Percentiles rank a stretch among this genome's conserved stretches.
phyloP scores from a whole-genome alignment of 1,284 basidiomycete species.

The Irpex sp. region DNA sequence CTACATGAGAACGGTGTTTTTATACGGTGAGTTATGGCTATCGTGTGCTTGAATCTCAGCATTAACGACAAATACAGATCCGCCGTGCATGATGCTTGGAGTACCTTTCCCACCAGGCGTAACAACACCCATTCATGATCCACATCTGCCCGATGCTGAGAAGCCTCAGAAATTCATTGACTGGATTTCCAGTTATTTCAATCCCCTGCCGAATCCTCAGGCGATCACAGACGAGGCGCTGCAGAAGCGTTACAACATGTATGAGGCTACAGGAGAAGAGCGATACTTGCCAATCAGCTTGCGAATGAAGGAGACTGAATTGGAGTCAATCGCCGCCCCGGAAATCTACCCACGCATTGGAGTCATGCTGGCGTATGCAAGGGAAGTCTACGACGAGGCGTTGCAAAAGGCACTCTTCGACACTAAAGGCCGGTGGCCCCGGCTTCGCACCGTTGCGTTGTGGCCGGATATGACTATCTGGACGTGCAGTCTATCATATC shows the following conservation, averaged over 20 bases:
- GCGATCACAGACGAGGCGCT: not conserved
- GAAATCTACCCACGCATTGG: not conserved
- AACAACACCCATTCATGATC: not conserved
- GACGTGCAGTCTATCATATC: not conserved
- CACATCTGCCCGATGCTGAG: not conserved
- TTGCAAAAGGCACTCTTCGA: conserved; percentile 6
- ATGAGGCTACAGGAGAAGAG: not conserved
- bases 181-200: not conserved
- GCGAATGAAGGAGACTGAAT: conserved; percentile 2
- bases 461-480: conserved; percentile 2
- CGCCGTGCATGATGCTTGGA: not conserved
- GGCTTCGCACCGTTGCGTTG: conserved; percentile 6
- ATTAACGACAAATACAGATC: not conserved
- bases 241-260: not conserved
- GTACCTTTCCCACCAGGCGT: not conserved
- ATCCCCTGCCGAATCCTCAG: not conserved
- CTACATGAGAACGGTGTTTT: not conserved
- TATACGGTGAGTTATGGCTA: not conserved
- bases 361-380: not conserved
- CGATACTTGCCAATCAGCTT: conserved; percentile 1
- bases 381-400: conserved; percentile 5
- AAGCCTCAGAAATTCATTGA: not conserved
- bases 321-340: conserved; percentile 1
- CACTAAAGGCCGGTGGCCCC: conserved; percentile 6
- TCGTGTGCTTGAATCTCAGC: conserved; percentile 2